Evolutionary conservation across 164 flowering plant genomes (phyloP), one percentile per base, ranked within the genome.

Genomic region (Vitis rotundifolia): DNA sequence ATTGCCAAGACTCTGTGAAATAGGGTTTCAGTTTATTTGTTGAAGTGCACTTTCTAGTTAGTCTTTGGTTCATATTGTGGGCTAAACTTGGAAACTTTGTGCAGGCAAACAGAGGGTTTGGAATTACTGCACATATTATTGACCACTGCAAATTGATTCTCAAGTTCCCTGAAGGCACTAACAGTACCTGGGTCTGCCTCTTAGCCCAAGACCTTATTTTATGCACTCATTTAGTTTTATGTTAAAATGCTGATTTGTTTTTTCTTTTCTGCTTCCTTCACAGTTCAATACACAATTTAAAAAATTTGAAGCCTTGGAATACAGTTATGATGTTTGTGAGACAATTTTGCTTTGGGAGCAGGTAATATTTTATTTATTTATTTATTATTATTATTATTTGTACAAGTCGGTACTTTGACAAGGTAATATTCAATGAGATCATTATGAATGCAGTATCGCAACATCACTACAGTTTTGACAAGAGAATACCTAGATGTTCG

Each of bases 401-500:
- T 37, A 7, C 44, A 31, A 31, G 6, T 31, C 6, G 44, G 6
- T 31, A 31, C 44, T 31, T 28, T 54, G 37, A 26, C 63, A 59
- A 58, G 37, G 71, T 70, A 8, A 8, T 61, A 11, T 69, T 49
- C 55, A 71, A 83, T 80, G 52, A 76, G 52, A 56, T 70, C 19
- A 67, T 70, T 47, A 63, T 54, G 47, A 63, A 65, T 87, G 85
- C 93, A 96, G 99, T 93, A 96, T 66, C 98, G 97, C 63, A 96
- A 96, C 85, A 93, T 93, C 94, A 96, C 98, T 28, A 93, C 99
- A 59, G 91, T 93, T 59, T 81, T 96, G 84, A 93, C 99, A 48
- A 91, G 99, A 81, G 97, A 96, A 66, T 96, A 96, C 82, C 81
- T 96, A 5, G 97, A 93, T 83, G 87, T 82, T 18, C 91, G 99